Conservation (phyloP, 768 basidiomycete genomes). For the Boletus tomentosulus region DNA sequence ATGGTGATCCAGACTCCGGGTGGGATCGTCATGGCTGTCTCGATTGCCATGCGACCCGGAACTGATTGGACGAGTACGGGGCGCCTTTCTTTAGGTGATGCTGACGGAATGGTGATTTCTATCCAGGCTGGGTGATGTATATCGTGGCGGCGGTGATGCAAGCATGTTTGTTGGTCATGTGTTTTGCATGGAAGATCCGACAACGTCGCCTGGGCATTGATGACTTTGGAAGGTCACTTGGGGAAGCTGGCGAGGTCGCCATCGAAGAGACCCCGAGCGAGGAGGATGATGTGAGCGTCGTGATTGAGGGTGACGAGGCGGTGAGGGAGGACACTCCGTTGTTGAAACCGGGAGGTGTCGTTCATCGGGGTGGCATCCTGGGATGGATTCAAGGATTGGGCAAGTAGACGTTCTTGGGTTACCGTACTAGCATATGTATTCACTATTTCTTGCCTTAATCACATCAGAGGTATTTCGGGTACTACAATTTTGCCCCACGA, state of each 20-base stretch:
- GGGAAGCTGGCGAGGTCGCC: neutral
- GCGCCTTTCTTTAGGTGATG: neutral
- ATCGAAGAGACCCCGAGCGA: neutral
- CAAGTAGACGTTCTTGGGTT: no score
- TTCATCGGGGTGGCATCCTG: constrained; percentile 19
- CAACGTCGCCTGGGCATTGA: constrained; percentile 75
- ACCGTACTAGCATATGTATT: neutral
- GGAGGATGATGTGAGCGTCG: constrained; percentile 13
- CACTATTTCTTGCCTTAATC: neutral
- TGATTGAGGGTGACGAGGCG: constrained; percentile 18
- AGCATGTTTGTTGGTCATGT: constrained; percentile 76
- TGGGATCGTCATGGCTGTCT: constrained; percentile 79
- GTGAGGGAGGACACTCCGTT: constrained; percentile 19
- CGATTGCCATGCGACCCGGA: constrained; percentile 72
- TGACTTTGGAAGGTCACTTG: constrained; percentile 75
- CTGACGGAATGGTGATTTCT: neutral
- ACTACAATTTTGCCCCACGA: constrained; percentile 19
- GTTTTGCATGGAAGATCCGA: constrained; percentile 77
- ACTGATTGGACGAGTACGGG: constrained; percentile 81
- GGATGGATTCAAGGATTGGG: constrained; percentile 23
- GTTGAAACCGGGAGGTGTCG: constrained; percentile 21
- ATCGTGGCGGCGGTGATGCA: constrained; percentile 85
- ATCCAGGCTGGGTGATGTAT: constrained; percentile 73
- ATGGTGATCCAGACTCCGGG: constrained; percentile 96
- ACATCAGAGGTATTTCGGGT: neutral